Base-by-base conservation (phyloP, 2,329 filamentous ascomycete species). In the Apiospora marii region DNA sequence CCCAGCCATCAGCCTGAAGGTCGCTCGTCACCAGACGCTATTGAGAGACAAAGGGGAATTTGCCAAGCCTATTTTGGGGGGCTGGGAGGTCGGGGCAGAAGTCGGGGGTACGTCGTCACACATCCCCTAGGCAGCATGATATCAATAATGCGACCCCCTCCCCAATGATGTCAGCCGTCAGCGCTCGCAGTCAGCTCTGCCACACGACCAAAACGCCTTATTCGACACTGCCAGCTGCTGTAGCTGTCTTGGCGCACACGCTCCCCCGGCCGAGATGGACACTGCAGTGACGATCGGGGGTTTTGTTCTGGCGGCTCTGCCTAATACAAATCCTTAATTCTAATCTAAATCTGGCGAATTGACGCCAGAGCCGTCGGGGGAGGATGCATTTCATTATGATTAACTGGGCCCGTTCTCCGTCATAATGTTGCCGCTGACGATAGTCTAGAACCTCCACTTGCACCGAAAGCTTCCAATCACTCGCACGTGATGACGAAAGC, bases 401-500 rank as follows among this genome's bases (percentile, higher is more conserved):
- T 41, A 41, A 64, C 34, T 41, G 58, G 58, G 58, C 34, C 58
- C 30, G 19, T 41, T 64, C 58, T 64, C 64, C 24, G 43, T 67
- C 16, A n/a, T 48, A 5, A 5, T 58, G 16, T 24, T 6, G 12
- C 67, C 67, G 67, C 67, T 69, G 67, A 69, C 67, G 67, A 69
- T 69, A 49, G 44, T 48, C 27, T 34, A 37, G 67, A 69, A 48
- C 43, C 43, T 68, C 46, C 46, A 49, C 67, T 34, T 68, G 8
- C 58, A 19, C 58, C 41, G 22, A 68, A 68, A 68, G 44, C 67
- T 48, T 30, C 67, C 67, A 68, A 68, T 48, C 67, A 48, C 67
- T 48, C 48, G 49, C 68, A 70, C 68, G 68, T 70, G 68, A 70
- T 70, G 68, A 70, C 68, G 68, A 70, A 70, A 70, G 68, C 68